Percentiles rank a stretch among this genome's conserved stretches.
These are phyloP conservation scores for Candida corydali DNA, from an alignment of 805 yeast species.

Conservation along the genomic window DNA sequence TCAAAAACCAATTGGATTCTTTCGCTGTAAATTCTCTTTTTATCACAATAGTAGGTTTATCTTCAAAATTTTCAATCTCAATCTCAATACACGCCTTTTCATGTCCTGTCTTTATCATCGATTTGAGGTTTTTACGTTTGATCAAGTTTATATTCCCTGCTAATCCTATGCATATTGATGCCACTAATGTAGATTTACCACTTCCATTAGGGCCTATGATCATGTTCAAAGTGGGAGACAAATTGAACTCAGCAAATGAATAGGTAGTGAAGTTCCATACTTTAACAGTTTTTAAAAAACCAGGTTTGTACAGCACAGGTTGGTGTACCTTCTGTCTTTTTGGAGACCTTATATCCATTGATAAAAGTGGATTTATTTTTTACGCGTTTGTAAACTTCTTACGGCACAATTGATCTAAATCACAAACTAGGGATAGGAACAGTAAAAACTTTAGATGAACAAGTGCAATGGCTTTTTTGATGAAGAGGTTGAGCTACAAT, in stretches of 20 bases:
- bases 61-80: constrained; percentile 39
- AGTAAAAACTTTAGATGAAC: too few relatives aligned
- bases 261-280: constrained; percentile 68
- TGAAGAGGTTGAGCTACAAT: too few relatives aligned
- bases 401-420: too few relatives aligned
- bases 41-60: constrained; percentile 33
- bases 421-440: too few relatives aligned
- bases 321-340: constrained; percentile 6
- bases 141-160: constrained; percentile 74
- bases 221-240: constrained; percentile 84
- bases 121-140: constrained; percentile 62
- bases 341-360: neutral
- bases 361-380: neutral
- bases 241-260: constrained; percentile 60
- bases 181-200: constrained; percentile 89
- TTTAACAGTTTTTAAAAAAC: constrained; percentile 47
- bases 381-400: constrained; percentile 3
- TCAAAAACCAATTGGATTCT: constrained; percentile 51
- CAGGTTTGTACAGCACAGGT: constrained; percentile 28
- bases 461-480: too few relatives aligned
- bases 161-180: constrained; percentile 86
- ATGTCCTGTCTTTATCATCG: constrained; percentile 71
- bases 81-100: constrained; percentile 45
- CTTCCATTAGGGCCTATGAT: constrained; percentile 96
- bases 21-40: constrained; percentile 43